Evolutionary conservation across 139 green algal genomes (phyloP).

Genomic region (Micractinium conductrix): DNA sequence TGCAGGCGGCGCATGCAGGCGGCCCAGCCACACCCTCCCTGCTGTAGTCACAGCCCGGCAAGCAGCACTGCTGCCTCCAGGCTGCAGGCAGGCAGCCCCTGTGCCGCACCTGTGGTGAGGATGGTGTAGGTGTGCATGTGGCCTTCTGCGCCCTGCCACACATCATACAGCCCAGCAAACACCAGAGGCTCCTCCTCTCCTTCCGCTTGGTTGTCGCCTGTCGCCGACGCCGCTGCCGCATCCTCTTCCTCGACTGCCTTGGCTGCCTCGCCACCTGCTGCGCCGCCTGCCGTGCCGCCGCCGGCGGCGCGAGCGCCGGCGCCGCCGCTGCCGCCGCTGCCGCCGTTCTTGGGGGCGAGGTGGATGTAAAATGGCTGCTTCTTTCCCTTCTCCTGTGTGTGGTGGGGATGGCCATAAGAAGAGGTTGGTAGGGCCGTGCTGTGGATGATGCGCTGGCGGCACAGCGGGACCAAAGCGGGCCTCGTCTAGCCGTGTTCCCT

Average conservation of each 20-base stretch:
- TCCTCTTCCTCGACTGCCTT: too few relatives aligned
- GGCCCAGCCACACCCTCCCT: too few relatives aligned
- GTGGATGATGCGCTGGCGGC: not conserved
- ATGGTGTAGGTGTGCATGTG: constrained; percentile 76
- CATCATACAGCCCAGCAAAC: constrained; percentile 59
- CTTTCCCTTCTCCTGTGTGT: constrained; percentile 42
- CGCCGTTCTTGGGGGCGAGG: not conserved
- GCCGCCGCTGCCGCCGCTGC: not conserved
- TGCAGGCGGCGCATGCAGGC: too few relatives aligned
- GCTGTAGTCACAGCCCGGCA: too few relatives aligned
- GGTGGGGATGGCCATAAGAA: not conserved
- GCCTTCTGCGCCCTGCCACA: constrained; percentile 10
- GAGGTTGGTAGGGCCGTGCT: not conserved
- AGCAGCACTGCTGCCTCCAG: too few relatives aligned
- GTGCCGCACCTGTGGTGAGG: constrained; percentile 70
- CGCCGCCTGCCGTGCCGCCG: not conserved
- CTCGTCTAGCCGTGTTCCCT: too few relatives aligned
- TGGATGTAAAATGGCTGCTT: constrained; percentile 78
- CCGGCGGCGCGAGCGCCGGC: not conserved
- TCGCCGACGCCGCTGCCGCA: too few relatives aligned
- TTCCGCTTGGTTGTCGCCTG: not conserved
- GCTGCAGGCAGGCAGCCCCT: too few relatives aligned
- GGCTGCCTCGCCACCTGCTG: constrained; percentile 1
- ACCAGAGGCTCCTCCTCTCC: constrained; percentile 43
- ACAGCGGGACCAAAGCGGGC: too few relatives aligned